phyloP scores from a whole-genome alignment of 352 stramenopile genomes.

The Globisporangium apiculatum region DNA sequence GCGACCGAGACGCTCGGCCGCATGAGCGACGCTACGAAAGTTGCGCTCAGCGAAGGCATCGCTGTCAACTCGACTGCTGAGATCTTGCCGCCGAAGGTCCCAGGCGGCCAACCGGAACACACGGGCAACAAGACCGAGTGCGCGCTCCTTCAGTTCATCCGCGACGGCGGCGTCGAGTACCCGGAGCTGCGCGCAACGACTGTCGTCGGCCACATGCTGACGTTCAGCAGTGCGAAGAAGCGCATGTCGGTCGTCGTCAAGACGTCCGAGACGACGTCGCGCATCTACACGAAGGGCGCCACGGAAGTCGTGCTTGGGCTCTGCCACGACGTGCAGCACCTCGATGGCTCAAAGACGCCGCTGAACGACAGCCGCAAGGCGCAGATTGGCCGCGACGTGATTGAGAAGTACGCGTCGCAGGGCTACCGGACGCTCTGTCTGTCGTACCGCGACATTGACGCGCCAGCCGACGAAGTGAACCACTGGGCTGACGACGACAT shows the following conservation, averaged over 20 bases:
- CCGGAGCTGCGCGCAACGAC: slow-evolving; percentile 27
- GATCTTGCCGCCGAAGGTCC: slow-evolving; percentile 39
- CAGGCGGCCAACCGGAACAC: slow-evolving; percentile 41
- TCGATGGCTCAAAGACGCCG: slow-evolving; percentile 30
- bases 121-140: slow-evolving; percentile 70
- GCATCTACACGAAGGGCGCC: slow-evolving; percentile 56
- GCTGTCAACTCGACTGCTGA: slow-evolving; percentile 55
- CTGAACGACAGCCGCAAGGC: slow-evolving; percentile 25
- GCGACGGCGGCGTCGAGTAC: slow-evolving; percentile 43
- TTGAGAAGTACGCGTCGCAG: slow-evolving; percentile 59
- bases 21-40: slow-evolving; percentile 27
- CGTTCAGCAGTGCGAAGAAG: slow-evolving; percentile 64
- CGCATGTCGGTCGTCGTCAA: slow-evolving; percentile 61
- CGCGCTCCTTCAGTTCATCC: slow-evolving; percentile 44
- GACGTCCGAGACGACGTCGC: slow-evolving; percentile 28
- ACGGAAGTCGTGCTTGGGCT: slow-evolving; percentile 50
- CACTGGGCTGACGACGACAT: slow-evolving; percentile 18
- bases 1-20: slow-evolving; percentile 16
- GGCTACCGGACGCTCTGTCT: slow-evolving; percentile 78
- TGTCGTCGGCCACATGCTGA: slow-evolving; percentile 50
- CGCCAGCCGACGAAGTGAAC: slow-evolving; percentile 9
- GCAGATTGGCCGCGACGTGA: slow-evolving; percentile 30
- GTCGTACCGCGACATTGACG: slow-evolving; percentile 32
- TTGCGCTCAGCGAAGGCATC: slow-evolving; percentile 34
- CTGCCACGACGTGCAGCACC: slow-evolving; percentile 32